Evolutionary conservation across 1,284 basidiomycete genomes (phyloP), one percentile per base, ranked within the genome.

Genomic region (Vanrija pseudolonga): DNA sequence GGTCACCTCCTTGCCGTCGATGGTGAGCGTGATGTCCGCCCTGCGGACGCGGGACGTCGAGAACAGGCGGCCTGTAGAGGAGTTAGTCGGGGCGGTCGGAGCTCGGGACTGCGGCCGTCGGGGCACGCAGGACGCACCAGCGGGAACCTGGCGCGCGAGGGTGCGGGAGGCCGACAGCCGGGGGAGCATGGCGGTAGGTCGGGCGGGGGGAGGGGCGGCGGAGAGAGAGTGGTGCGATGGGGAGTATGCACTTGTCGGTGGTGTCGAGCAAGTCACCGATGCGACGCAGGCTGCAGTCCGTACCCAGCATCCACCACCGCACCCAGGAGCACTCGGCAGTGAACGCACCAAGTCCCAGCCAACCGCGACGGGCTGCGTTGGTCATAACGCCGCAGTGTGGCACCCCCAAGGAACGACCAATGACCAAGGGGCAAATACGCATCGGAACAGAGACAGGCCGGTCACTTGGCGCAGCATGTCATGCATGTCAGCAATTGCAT

Each of bases 1-100:
- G 14, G 90, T 92, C 26, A 95, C 89, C 79, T 92, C 88, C 79
- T 91, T 93, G 64, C 91, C 91, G 76, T 95, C 90, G 45, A 94
- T 85, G 3, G 90, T 94, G 37, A 95, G 79, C 41, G 90, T 93
- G 62, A 94, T 86, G 68, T 93, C 89, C 45, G 87, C 88, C 66
- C 81, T 81, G 62, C 83, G 80, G 50, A 67, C 61, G 18, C 56
- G 47, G 7, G 73, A 63, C n/a, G 72, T 57, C 9, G 73, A 72
- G 61, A 77, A 68, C 15, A 70, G 58, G 45, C 73, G 65, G 38
- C 60, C 68, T 72, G 54, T 1, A 19, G 4, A 41, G 42, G 6
- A 58, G 55, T 47, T 17, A 44, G 22, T 26, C 17, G 3, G 41
- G 26, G 24, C 11, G 12, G 48, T 36, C 48, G 42, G 37, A 6